Base-by-base conservation (phyloP, 164 flowering plant species). In the Umbilicus rupestris region DNA sequence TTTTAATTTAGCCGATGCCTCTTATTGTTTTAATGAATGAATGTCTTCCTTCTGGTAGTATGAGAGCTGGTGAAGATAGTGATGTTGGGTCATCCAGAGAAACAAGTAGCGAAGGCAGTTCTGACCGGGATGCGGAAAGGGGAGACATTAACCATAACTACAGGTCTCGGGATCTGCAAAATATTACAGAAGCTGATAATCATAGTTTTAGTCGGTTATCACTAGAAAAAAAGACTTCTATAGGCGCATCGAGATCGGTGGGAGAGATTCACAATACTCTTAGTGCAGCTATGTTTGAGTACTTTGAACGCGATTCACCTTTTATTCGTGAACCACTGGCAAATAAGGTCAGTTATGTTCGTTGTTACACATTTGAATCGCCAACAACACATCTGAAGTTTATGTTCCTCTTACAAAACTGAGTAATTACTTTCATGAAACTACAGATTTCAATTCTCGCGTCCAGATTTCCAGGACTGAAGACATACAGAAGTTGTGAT, bases 281-380 rank as follows among this genome's bases (percentile, higher is more conserved):
- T 6, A 85, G 83, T 49, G 73, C 31, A 33, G 80, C 82, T 58
- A 14, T 74, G 1, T 86, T 80, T 69, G 80, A 86, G 47, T 84
- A 80, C 76, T 64, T 84, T 68, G 90, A 82, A 75, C 74, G 70
- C 28, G 80, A 73, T 50, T 72, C 77, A 10, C 90, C 90, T 29
- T 86, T 68, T 73, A 65, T 62, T 42, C 90, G 90, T 39, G 86
- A 82, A 74, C 90, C 90, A 55, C 69, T 86, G 71, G 80, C 83
- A 73, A 82, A 84, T 63, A 83, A 86, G 86, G 90, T 45, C 68
- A 75, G 81, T 75, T 2, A 26, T 22, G 45, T 45, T 26, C 39
- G 19, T 29, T 22, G 39, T 5, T 8, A 30, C 17, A n/a, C n/a
- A n/a, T n/a, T n/a, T n/a, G n/a, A n/a, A n/a, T n/a, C n/a, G n/a